Conservation (phyloP, 2,329 filamentous ascomycete genomes). For the Xylariaceae sp. region DNA sequence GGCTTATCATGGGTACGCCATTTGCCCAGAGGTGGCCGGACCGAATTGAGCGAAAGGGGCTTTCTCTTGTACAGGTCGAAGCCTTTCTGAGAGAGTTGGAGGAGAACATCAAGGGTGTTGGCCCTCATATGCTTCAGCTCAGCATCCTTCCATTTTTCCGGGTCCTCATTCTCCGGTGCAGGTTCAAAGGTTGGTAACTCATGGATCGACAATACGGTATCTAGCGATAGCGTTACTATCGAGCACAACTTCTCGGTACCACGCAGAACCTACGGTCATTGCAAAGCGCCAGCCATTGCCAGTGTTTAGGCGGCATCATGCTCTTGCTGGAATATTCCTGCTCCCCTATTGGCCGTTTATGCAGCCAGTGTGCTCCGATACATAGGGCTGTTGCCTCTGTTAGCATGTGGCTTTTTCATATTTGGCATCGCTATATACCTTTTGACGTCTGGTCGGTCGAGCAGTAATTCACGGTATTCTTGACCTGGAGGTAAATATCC, state of each 20-base stretch:
- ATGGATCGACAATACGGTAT: conserved; percentile 66
- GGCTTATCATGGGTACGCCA: conserved; percentile 37
- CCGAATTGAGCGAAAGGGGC: conserved; percentile 41
- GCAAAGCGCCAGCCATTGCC: conserved; percentile 69
- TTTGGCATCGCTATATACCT: conserved; percentile 43
- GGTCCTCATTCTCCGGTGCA: conserved; percentile 24
- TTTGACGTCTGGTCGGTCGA: conserved; percentile 64
- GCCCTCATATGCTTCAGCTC: conserved; percentile 37
- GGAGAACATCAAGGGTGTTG: conserved; percentile 38
- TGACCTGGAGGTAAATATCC: conserved; percentile 50
- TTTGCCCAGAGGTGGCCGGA: conserved; percentile 35
- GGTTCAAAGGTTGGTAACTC: conserved; percentile 47
- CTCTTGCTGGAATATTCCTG: conserved; percentile 29
- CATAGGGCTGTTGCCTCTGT: conserved; percentile 52
- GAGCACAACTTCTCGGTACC: background rate
- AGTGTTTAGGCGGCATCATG: conserved; percentile 44
- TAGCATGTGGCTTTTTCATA: conserved; percentile 15
- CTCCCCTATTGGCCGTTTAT: conserved; percentile 33
- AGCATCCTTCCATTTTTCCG: conserved; percentile 22
- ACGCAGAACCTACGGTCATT: conserved; percentile 50
- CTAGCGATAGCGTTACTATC: conserved; percentile 34
- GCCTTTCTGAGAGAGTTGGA: conserved; percentile 38
- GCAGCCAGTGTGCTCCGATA: conserved; percentile 66
- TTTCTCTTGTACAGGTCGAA: conserved; percentile 37
- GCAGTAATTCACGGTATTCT: conserved; percentile 72